Conservation (phyloP, 2,329 filamentous ascomycete genomes). For the Daldinia sp. region DNA sequence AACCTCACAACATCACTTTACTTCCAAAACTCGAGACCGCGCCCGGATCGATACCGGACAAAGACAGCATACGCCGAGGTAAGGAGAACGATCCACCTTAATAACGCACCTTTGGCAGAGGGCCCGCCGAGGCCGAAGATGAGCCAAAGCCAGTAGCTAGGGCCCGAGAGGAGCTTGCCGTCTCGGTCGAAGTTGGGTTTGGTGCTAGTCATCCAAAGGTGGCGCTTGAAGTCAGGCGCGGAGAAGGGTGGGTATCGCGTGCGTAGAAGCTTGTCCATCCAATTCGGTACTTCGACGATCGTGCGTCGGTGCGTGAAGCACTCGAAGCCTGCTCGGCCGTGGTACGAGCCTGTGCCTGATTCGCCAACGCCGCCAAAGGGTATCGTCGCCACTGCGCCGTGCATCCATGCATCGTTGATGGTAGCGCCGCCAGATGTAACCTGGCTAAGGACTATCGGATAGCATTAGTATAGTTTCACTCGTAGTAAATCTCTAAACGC, state of each 20-base stretch:
- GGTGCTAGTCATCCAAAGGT: slow-evolving; percentile 52
- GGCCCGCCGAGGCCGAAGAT: slow-evolving; percentile 61
- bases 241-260: slow-evolving; percentile 74
- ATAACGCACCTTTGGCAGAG: slow-evolving; percentile 57
- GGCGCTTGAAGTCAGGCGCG: slow-evolving; percentile 54
- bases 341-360: slow-evolving; percentile 79
- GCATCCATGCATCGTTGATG: slow-evolving; percentile 74
- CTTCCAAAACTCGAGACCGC: slow-evolving; percentile 26
- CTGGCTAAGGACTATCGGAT: slow-evolving; percentile 58
- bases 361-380: slow-evolving; percentile 86
- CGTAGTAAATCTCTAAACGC: slow-evolving; percentile 34
- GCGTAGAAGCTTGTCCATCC: slow-evolving; percentile 72
- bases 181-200: slow-evolving; percentile 70
- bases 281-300: slow-evolving; percentile 68
- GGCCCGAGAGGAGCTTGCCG: slow-evolving; percentile 59
- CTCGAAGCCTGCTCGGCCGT: slow-evolving; percentile 78
- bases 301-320: slow-evolving; percentile 56
- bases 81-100: slow-evolving; percentile 60
- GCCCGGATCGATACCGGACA: slow-evolving; percentile 13
- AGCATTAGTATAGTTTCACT: neutral
- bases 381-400: slow-evolving; percentile 73
- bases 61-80: slow-evolving; percentile 48
- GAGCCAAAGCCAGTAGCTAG: slow-evolving; percentile 63
- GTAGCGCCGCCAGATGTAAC: slow-evolving; percentile 74
- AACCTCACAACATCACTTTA: neutral